Percentiles rank a stretch among this genome's conserved stretches.
Evolutionary conservation across 306 rosid species (phyloP).

Genomic region (Prunus mongolica): DNA sequence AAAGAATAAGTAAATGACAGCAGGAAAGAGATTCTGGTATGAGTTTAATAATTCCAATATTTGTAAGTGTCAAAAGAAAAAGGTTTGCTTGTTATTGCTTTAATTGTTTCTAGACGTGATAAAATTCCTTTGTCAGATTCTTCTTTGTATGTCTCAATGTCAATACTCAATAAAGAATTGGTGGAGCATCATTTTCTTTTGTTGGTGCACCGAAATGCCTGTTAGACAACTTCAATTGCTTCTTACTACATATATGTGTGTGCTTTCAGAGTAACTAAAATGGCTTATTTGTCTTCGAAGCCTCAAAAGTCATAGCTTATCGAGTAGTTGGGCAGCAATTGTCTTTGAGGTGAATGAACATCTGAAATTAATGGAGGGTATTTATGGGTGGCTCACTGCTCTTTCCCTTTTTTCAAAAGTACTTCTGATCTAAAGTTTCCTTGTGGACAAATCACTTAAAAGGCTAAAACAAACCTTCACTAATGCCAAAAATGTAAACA

Average conservation of each 20-base stretch:
- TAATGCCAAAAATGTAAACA: neutral
- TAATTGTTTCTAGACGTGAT: conserved; percentile 25
- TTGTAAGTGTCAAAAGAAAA: conserved; percentile 22
- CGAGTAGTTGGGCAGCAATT: neutral
- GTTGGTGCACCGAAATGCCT: conserved; percentile 46
- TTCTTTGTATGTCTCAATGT: conserved; percentile 28
- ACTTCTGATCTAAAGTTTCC: neutral
- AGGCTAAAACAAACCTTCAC: neutral
- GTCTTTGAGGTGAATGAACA: conserved; percentile 16
- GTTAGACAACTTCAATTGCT: conserved; percentile 31
- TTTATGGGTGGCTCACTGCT: neutral
- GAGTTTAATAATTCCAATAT: conserved; percentile 18
- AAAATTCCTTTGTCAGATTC: conserved; percentile 24
- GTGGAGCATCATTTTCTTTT: conserved; percentile 33
- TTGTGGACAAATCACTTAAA: neutral
- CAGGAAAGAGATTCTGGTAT: conserved; percentile 36
- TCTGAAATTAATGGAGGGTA: neutral
- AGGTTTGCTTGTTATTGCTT: conserved; percentile 20
- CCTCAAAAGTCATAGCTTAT: neutral
- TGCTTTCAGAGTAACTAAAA: neutral
- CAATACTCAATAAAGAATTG: conserved; percentile 19
- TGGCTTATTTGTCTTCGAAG: neutral
- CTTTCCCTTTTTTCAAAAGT: neutral
- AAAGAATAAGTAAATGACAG: conserved; percentile 26
- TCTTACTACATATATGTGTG: conserved; percentile 20